phyloP scores from a whole-genome alignment of 345 rosid genomes.

The Gossypium bickii region DNA sequence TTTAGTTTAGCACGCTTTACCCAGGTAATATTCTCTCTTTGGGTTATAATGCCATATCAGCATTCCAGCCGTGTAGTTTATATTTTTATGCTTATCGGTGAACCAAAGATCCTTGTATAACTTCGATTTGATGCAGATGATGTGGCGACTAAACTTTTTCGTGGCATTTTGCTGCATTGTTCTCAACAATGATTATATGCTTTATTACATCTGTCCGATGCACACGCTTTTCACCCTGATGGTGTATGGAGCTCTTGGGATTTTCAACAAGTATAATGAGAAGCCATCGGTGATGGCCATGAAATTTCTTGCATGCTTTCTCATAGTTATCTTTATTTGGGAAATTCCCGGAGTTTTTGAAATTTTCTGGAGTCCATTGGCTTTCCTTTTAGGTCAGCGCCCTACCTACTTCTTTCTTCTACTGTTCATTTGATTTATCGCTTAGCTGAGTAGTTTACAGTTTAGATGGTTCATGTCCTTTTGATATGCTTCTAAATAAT shows the following conservation, averaged over 20 bases:
- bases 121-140: conserved; percentile 69
- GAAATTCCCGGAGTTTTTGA: conserved; percentile 87
- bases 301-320: conserved; percentile 80
- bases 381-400: conserved; percentile 62
- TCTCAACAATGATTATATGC: conserved; percentile 91
- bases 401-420: conserved; percentile 18
- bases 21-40: conserved; percentile 49
- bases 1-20: conserved; percentile 86
- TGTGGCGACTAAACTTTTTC: conserved; percentile 97
- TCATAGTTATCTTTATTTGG: conserved; percentile 83
- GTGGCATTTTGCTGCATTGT: conserved; percentile 87
- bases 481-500: not conserved
- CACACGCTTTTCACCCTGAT: conserved; percentile 92
- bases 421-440: not conserved
- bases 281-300: conserved; percentile 77
- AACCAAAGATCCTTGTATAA: not conserved
- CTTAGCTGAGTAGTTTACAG: not conserved
- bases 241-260: conserved; percentile 94
- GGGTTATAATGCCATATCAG: conserved; percentile 1
- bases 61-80: not conserved
- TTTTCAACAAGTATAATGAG: conserved; percentile 80
- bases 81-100: not conserved
- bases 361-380: conserved; percentile 72
- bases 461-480: not conserved
- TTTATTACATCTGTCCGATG: conserved; percentile 98